Evolutionary conservation across 495 filamentous ascomycete genomes (phyloP), one percentile per base, ranked within the genome.

Genomic region (Penicillium bovifimosum): DNA sequence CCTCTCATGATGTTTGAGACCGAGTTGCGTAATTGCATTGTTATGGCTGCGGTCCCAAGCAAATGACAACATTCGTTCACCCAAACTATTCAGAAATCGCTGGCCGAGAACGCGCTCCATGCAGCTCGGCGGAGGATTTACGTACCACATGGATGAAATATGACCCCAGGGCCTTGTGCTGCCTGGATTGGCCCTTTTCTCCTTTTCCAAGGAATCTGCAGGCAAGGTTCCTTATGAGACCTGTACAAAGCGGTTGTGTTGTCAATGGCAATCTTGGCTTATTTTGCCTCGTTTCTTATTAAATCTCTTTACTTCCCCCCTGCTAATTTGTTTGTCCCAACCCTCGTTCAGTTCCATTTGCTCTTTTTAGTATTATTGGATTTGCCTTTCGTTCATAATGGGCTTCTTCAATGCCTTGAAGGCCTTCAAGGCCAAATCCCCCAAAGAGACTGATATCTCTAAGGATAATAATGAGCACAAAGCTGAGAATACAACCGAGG

Each of bases 201-300:
- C 52, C 49, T 55, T 39, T 34, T 41, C 44, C 31, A 32, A n/a
- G 43, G 16, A 31, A 47, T 31, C 17, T 34, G 52, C 34, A 40
- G 44, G 58, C 54, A 63, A 63, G 58, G 58, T 51, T 35, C 10
- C 41, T 42, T 33, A 56, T 59, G 58, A 61, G 61, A 63, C 61
- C 58, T 55, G 58, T 63, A 54, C 52, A 34, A 55, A 63, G 47
- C 50, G 41, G 60, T 47, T 47, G 47, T 35, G 40, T 60, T 63
- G 18, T 11, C 34, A 47, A 52, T 33, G 7, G 6, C 53, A 58
- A 54, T 39, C 41, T 52, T 55, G 43, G 34, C n/a, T 52, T 47
- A 9, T 44, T 45, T 56, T 27, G 17, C 9, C n/a, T 20, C 51
- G 47, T 49, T 50, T 48, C 35, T 39, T 52, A 28, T 47, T 47